Base-by-base conservation (phyloP, 805 yeast genomes). In the Schizosaccharomyces osmophilus region DNA sequence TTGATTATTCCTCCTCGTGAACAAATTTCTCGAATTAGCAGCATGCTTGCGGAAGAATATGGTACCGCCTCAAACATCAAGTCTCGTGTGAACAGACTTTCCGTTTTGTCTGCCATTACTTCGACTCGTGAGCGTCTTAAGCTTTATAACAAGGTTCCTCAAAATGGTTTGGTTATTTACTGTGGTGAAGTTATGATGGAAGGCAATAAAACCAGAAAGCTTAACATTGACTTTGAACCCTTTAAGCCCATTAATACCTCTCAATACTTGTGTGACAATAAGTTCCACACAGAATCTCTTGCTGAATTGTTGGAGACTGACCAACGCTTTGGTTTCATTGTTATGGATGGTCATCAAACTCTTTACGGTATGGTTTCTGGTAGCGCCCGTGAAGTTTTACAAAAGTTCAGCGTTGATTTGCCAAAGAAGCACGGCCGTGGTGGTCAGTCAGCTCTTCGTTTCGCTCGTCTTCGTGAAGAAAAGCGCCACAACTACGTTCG, bases 391-490 rank as follows among this genome's bases (percentile, higher is more conserved):
- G 96, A 93, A 65, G 87, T 93, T 57, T 78, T 93, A 70, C 95
- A 90, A 74, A 93, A 93, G 74, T 93, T 93, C 75, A 85, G 88
- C 1, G 99, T 93, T 62, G 99, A 93, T 74, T 78, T 93, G 69
- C 99, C 99, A 69, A 93, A 93, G 78, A 93, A 93, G 87, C 98
- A 93, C 79, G 98, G 98, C 70, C 85, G 98, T 80, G 98, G 98
- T 85, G 98, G 98, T 84, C 98, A 93, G 78, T 93, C 99, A 65
- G 98, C 99, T 57, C 72, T 93, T 68, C 97, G 99, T 87, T 93
- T 93, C 78, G 84, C 97, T 31, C 89, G 99, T 79, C 79, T 93
- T 73, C 85, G 99, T 80, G 98, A 93, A 68, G 98, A 93, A 75
- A 93, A 93, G 74, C 87, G 99, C 78, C 99, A 93, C 74, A 93